Conservation (phyloP, 345 rosid genomes). For the Boechera retrofracta region DNA sequence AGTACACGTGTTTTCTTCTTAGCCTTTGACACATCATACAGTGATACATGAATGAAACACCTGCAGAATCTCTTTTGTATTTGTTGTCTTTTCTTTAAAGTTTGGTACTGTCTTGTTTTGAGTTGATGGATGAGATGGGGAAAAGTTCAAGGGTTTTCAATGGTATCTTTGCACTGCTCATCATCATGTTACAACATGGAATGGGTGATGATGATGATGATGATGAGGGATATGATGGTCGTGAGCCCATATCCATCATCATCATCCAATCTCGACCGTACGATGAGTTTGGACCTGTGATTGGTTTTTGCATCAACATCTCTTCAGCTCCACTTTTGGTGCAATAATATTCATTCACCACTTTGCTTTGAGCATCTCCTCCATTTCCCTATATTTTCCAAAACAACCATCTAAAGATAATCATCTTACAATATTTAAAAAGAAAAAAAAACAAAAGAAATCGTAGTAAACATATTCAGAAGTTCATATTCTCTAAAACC, state of each 20-base stretch:
- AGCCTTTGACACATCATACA: conserved; percentile 31
- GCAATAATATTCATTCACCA: conserved; percentile 50
- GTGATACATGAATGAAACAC: conserved; percentile 44
- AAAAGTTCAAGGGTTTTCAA: conserved; percentile 88
- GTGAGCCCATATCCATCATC: conserved; percentile 53
- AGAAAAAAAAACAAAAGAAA: not conserved
- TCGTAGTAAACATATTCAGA: not conserved
- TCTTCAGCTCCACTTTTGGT: conserved; percentile 40
- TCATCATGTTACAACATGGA: conserved; percentile 41
- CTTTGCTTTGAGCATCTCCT: conserved; percentile 41
- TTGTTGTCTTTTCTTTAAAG: conserved; percentile 43
- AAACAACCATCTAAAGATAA: not conserved
- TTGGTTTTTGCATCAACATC: conserved; percentile 48
- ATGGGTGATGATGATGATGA: conserved; percentile 32
- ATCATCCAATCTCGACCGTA: conserved; percentile 64
- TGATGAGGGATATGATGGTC: conserved; percentile 47
- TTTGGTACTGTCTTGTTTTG: conserved; percentile 60
- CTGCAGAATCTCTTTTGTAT: conserved; percentile 47
- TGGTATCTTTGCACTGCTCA: conserved; percentile 56
- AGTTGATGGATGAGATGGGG: conserved; percentile 75
- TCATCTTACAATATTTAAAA: not conserved
- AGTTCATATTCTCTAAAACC: not conserved
- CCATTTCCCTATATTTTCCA: conserved; percentile 47
- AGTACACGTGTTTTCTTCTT: conserved; percentile 38
- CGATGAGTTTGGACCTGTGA: conserved; percentile 48